A percentile compares a stretch with the other conserved stretches of the same genome.
Conservation (phyloP, 768 basidiomycete species). For the Termitomyces sp. region DNA sequence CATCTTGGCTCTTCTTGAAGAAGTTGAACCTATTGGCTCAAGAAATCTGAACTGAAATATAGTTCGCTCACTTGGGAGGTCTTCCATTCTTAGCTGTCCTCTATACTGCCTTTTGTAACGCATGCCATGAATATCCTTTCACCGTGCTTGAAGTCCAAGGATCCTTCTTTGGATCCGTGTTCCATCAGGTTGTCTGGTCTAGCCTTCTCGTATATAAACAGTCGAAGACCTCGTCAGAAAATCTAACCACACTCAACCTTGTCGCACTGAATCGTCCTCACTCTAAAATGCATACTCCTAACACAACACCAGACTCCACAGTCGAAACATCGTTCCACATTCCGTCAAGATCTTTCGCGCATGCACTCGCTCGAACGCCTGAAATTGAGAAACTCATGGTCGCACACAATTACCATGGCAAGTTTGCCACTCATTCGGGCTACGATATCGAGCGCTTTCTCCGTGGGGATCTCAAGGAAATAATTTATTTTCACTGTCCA, state of each 20-base stretch:
- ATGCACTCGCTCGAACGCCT: constrained; percentile 1
- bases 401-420: constrained; percentile 4
- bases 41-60: background rate
- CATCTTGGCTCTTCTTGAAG: background rate
- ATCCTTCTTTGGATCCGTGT: background rate
- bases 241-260: background rate
- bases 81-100: constrained; percentile 1
- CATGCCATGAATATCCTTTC: background rate
- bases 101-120: background rate
- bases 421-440: constrained; percentile 9
- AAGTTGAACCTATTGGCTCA: background rate
- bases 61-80: background rate
- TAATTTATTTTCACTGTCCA: constrained; percentile 7
- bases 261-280: background rate
- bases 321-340: background rate
- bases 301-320: background rate
- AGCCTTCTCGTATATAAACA: background rate
- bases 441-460: constrained; percentile 2
- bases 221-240: background rate
- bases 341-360: constrained; percentile 5
- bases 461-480: constrained; percentile 3
- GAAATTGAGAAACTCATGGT: constrained; percentile 7
- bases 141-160: background rate
- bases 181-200: background rate
- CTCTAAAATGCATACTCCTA: background rate